These are phyloP conservation scores for Thielaviopsis musarum DNA, from an alignment of 2,329 filamentous ascomycete genomes.

Conservation along the genomic window DNA sequence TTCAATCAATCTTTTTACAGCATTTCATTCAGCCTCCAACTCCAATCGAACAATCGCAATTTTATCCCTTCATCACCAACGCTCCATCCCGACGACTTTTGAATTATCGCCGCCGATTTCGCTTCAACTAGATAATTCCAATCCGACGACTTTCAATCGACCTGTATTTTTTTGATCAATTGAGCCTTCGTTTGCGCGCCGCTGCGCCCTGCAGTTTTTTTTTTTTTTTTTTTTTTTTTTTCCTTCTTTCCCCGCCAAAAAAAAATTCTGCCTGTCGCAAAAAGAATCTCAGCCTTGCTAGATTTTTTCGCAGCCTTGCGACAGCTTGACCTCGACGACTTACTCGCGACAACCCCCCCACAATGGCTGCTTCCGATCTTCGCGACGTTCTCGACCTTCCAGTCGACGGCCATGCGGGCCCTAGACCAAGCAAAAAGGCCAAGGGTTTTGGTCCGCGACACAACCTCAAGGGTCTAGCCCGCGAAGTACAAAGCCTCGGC, in stretches of 20 bases:
- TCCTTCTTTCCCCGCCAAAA: neutral
- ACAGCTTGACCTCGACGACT: neutral
- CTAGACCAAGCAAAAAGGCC: conserved; percentile 56
- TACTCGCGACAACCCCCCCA: conserved; percentile 13
- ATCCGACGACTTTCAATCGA: neutral
- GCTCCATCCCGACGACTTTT: too few relatives aligned
- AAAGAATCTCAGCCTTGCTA: neutral
- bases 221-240: neutral
- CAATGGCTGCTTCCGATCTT: conserved; percentile 62
- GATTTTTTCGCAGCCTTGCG: neutral
- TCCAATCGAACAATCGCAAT: neutral
- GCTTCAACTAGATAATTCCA: too few relatives aligned
- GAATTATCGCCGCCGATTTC: too few relatives aligned
- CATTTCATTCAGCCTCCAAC: neutral
- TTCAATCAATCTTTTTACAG: neutral
- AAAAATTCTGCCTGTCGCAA: neutral
- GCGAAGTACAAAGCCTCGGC: conserved; percentile 48
- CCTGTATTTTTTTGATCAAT: neutral
- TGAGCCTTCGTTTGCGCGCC: too few relatives aligned
- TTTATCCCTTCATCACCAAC: neutral
- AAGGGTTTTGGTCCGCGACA: conserved; percentile 44
- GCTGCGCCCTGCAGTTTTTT: neutral
- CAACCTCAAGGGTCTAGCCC: conserved; percentile 45
- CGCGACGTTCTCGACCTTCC: conserved; percentile 78
- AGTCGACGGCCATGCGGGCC: conserved; percentile 32